Conservation (phyloP, 139 green algal species). For the Micractinium conductrix region DNA sequence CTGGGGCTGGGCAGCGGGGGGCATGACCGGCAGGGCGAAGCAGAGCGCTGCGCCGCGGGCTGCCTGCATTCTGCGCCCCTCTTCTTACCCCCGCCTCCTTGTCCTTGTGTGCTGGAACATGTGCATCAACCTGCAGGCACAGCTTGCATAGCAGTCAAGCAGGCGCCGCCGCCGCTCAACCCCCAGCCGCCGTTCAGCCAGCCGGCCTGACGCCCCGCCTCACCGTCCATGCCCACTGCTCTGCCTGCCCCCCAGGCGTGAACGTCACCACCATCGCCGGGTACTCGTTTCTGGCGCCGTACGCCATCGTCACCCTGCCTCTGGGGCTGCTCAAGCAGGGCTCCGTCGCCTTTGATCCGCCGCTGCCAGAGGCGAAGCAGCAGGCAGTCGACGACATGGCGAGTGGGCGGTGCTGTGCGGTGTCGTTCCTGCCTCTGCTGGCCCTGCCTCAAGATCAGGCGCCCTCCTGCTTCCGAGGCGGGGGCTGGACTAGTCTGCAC, state of each 20-base stretch:
- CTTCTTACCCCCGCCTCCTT: too few species aligned
- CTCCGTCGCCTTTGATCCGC: conserved; percentile 63
- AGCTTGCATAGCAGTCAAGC: too few species aligned
- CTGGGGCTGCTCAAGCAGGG: conserved; percentile 63
- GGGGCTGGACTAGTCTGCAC: background rate
- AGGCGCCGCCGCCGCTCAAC: too few species aligned
- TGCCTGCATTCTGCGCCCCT: too few species aligned
- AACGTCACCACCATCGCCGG: conserved; percentile 27
- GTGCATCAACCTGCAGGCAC: too few species aligned
- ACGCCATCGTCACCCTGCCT: conserved; percentile 71
- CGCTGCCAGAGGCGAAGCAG: conserved; percentile 59
- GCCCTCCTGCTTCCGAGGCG: background rate
- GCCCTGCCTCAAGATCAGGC: background rate
- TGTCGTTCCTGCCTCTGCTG: too few species aligned
- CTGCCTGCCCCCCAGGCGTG: conserved; percentile 12
- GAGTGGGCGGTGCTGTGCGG: background rate
- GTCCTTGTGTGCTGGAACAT: too few species aligned
- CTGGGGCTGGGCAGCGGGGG: too few species aligned
- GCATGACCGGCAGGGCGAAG: too few species aligned
- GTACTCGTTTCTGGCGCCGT: conserved; percentile 35
- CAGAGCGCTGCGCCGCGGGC: too few species aligned
- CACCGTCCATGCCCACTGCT: conserved; percentile 30
- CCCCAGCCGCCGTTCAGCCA: too few species aligned
- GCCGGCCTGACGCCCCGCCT: background rate
- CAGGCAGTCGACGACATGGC: conserved; percentile 75